A percentile compares a stretch with the other conserved stretches of the same genome.
Evolutionary conservation across 805 yeast genomes (phyloP).

Genomic region (Wickerhamiella occidentalis): DNA sequence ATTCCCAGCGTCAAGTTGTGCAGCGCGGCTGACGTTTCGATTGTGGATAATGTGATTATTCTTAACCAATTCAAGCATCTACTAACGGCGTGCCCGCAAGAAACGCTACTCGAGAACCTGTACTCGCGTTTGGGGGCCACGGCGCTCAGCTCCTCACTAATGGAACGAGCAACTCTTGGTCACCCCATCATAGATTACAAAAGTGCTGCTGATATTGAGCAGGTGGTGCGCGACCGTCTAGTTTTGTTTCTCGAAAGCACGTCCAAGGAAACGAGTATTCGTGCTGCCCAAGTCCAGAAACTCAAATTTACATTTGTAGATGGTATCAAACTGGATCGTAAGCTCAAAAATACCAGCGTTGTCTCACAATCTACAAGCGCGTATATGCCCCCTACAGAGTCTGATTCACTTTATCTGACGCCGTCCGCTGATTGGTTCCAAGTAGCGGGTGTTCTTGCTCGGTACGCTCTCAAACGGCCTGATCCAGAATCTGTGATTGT

Average conservation of each 20-base stretch:
- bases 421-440: slow-evolving; percentile 29
- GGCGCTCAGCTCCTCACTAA: slow-evolving; percentile 22
- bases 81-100: slow-evolving; percentile 28
- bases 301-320: slow-evolving; percentile 22
- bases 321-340: slow-evolving; percentile 21
- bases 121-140: slow-evolving; percentile 26
- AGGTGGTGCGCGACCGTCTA: slow-evolving; percentile 26
- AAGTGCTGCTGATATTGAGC: slow-evolving; percentile 14
- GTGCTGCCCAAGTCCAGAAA: slow-evolving; percentile 13
- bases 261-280: slow-evolving; percentile 12
- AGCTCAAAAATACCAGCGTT: slow-evolving; percentile 20
- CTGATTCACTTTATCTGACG: slow-evolving; percentile 18
- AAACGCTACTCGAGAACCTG: slow-evolving; percentile 24
- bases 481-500: slow-evolving; percentile 31
- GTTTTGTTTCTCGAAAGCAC: slow-evolving; percentile 26
- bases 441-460: slow-evolving; percentile 27
- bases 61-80: slow-evolving; percentile 28
- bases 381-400: slow-evolving; percentile 13
- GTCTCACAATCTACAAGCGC: slow-evolving; percentile 17
- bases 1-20: slow-evolving; percentile 20
- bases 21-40: slow-evolving; percentile 23
- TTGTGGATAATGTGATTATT: slow-evolving; percentile 29
- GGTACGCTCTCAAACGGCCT: slow-evolving; percentile 23
- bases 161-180: slow-evolving; percentile 24
- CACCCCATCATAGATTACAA: slow-evolving; percentile 13